Base-by-base conservation (phyloP, 306 rosid species). In the Begonia peltatifolia region DNA sequence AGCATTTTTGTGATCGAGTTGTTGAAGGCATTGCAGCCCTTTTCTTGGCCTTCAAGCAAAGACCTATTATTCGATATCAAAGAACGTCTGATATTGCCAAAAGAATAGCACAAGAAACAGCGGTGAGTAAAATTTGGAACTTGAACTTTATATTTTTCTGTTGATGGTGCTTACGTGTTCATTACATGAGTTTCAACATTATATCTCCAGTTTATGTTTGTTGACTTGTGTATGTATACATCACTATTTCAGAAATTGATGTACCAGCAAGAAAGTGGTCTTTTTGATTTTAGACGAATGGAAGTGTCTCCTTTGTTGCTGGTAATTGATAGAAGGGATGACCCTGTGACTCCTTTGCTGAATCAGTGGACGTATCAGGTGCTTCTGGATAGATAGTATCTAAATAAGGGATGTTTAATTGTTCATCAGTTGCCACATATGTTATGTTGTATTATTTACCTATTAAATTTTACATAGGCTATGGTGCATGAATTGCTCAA, bases 291-390 rank as follows among this genome's bases (percentile, higher is more conserved):
- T 73, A 81, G 99, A 68, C 82, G 92, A 72, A 79, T 62, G 47
- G 99, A 90, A 65, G 68, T 83, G 63, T 78, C 95, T 68, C 99
- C 99, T 0, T 67, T 90, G 66, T 79, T 90, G 63, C 76, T 90
- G 77, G 92, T 86, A 56, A 76, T 90, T 69, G 99, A 90, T 77
- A 73, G 99, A 80, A 86, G 94, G 66, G 99, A 90, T 66, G 99
- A 86, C 71, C 99, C 99, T 14, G 83, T 86, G 57, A 81, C 95
- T 56, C 88, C 94, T 0, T 69, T 90, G 74, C 76, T 90, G 62
- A 83, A 86, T 66, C 95, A 86, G 44, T 90, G 99, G 99, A 90
- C 99, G 41, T 90, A 90, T 73, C 95, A 90, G 95, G 99, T 86
- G 70, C 47, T 41, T 61, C 47, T 56, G 48, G 12, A 41, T 52